These are phyloP conservation scores for Boletellus ananas DNA, from an alignment of 768 basidiomycete genomes.

Conservation along the genomic window DNA sequence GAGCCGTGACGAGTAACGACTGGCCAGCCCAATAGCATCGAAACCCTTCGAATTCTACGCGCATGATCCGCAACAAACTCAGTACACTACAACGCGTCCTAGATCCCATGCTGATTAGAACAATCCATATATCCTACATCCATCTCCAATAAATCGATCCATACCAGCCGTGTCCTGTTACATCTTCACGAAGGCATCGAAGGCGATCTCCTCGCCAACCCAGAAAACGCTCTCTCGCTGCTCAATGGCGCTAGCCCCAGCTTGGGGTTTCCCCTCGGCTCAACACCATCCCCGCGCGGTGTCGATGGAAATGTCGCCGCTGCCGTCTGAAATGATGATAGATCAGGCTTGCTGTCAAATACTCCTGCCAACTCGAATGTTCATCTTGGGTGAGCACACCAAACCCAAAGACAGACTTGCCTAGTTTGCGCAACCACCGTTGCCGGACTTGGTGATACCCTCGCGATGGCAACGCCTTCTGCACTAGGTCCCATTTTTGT, in stretches of 20 bases:
- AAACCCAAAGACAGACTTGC: constrained; percentile 14
- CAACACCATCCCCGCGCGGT: constrained; percentile 9
- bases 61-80: no score
- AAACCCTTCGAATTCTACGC: no score
- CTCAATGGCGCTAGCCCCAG: constrained; percentile 37
- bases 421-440: constrained; percentile 40
- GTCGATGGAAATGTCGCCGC: constrained; percentile 12
- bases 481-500: constrained; percentile 39
- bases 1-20: not conserved
- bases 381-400: not conserved
- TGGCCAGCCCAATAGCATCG: not conserved
- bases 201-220: constrained; percentile 19
- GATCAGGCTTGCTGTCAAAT: constrained; percentile 36
- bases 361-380: constrained; percentile 19
- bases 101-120: not conserved
- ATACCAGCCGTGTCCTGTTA: no score
- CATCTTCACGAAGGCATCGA: constrained; percentile 17
- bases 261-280: constrained; percentile 35
- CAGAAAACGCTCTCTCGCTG: constrained; percentile 32
- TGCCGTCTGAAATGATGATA: constrained; percentile 33
- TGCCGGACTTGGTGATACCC: constrained; percentile 43
- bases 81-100: not conserved
- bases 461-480: constrained; percentile 38
- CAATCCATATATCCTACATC: constrained; percentile 4
- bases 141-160: constrained; percentile 4